Evolutionary conservation across 768 basidiomycete species (phyloP), one percentile per base, ranked within the genome.

Genomic region (Tylopilus rubrobrunneus): DNA sequence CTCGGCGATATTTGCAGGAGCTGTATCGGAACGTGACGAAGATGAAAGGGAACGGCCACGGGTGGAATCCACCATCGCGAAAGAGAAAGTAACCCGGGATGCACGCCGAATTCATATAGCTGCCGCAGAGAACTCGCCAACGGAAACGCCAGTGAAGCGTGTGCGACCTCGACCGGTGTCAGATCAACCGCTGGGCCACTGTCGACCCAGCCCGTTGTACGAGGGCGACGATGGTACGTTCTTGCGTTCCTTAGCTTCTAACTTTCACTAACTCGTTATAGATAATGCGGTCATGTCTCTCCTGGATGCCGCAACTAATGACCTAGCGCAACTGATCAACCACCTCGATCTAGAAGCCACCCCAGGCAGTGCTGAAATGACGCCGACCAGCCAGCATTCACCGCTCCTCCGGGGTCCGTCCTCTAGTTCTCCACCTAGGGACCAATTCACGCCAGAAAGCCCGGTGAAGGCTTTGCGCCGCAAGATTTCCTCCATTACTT

Each of bases 331-430:
- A 51, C 73, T 92, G 4, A 88, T 92, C 66, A 87, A 85, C 56
- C 79, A 80, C n/a, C 76, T 92, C n/a, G 87, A 91, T 58, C 74
- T 92, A 4, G 83, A 89, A 63, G 87, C 87, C 5, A 92, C 90
- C 0, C 89, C 89, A 0, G 74, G 75, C 3, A 81, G 78, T 2
- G 74, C 78, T 1, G 78, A 81, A 33, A 54, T 71, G 48, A 76
- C 79, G 2, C 79, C 82, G 3, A 68, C 76, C 23, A 68, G 65
- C 45, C 55, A 60, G 21, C 53, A 61, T 29, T 63, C 64, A 14
- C 56, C 57, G 23, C 63, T 60, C 62, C 56, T 50, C 19, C 48
- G 28, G 21, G 60, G 51, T 12, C 51, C 58, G 27, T 37, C 55
- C 3, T 51, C 59, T 3, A 65, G 71, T 70, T 43, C 73, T 72